A percentile compares a stretch with the other conserved stretches of the same genome.
Conservation (phyloP, 441 rosid genomes). For the Pelargonium cotyledonis region DNA sequence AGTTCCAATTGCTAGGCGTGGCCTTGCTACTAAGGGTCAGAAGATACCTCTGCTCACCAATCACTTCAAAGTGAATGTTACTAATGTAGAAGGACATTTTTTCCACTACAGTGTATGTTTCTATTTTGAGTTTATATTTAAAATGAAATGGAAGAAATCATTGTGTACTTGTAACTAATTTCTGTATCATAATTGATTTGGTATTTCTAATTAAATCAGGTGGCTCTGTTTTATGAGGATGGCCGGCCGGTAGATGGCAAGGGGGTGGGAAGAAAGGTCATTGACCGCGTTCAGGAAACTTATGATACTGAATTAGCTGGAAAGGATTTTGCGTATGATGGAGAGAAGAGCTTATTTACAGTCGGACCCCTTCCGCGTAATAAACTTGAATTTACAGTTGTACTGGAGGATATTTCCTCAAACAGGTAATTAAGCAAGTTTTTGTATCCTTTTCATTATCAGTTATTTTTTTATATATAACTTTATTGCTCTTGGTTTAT, state of each 20-base stretch:
- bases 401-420: constrained; percentile 44
- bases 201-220: constrained; percentile 27
- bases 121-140: background rate
- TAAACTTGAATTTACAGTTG: constrained; percentile 48
- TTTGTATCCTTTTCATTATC: background rate
- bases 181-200: background rate
- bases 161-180: background rate
- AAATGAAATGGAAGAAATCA: background rate
- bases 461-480: background rate
- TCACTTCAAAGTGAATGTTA: constrained; percentile 54
- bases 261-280: constrained; percentile 47
- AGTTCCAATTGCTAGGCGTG: constrained; percentile 46
- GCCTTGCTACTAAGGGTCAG: constrained; percentile 44
- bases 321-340: constrained; percentile 57
- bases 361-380: constrained; percentile 47
- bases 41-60: constrained; percentile 38
- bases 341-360: constrained; percentile 55
- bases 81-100: constrained; percentile 38
- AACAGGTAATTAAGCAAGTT: constrained; percentile 24
- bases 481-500: background rate
- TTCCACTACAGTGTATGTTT: constrained; percentile 45
- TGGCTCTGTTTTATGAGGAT: constrained; percentile 48
- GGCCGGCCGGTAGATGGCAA: constrained; percentile 49
- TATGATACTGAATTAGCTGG: constrained; percentile 40
- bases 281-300: constrained; percentile 49